Evolutionary conservation across 192 early-diverging fungal species (phyloP).

Genomic region (Backusella sp.): DNA sequence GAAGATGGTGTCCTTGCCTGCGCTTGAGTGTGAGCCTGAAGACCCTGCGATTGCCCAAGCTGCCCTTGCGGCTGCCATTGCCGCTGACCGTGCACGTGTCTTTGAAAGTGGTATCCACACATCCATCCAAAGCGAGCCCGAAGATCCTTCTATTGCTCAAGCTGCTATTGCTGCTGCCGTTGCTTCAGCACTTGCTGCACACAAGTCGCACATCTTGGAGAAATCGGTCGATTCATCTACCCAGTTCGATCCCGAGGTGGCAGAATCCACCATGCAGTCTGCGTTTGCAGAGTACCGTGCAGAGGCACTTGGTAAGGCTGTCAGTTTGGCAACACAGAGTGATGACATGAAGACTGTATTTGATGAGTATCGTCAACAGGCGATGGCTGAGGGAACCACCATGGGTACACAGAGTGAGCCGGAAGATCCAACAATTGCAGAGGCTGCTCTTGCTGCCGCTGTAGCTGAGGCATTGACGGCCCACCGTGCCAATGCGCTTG

Average conservation of each 20-base stretch:
- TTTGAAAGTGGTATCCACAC: neutral
- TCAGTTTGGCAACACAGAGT: neutral
- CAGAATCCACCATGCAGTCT: neutral
- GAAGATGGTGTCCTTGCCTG: conserved; percentile 17
- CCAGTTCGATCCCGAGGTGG: neutral
- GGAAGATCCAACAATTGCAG: neutral
- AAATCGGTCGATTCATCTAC: neutral
- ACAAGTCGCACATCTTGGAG: neutral
- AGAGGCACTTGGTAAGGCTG: neutral
- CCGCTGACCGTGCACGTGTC: neutral
- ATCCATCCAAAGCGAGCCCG: conserved; percentile 4
- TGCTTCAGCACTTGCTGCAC: conserved; percentile 27
- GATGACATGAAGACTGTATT: neutral
- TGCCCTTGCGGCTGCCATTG: neutral
- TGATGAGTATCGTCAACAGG: neutral
- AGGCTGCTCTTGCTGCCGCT: neutral
- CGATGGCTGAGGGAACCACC: neutral
- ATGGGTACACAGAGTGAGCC: neutral
- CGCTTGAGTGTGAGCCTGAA: neutral
- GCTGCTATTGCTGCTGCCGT: conserved; percentile 33
- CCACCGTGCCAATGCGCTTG: conserved; percentile 12
- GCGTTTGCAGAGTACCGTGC: neutral
- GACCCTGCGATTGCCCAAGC: neutral
- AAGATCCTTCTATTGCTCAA: conserved; percentile 19
- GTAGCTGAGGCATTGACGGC: neutral